Evolutionary conservation across 352 stramenopile species (phyloP), one percentile per base, ranked within the genome.

Genomic region (Phytophthora pisi): DNA sequence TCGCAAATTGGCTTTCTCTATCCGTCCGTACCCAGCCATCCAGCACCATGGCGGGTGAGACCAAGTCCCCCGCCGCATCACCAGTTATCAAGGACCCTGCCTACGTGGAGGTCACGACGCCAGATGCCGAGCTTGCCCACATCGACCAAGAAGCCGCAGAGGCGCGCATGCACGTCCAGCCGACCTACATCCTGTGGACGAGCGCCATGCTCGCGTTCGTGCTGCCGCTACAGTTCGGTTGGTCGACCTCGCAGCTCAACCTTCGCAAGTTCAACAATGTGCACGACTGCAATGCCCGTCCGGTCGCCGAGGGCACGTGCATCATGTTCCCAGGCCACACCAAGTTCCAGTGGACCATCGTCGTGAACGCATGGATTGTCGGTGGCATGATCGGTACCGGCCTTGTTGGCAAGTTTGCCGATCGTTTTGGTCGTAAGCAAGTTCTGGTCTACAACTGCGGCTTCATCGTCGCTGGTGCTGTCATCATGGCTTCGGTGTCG

Each of bases 311-410:
- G 16, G 75, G 65, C 40, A 80, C 70, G 11, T 86, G 77, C 57
- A 70, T 83, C 49, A 77, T 86, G 62, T 86, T 86, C 51, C 66
- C 77, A 0, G 70, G 68, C 4, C 77, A 86, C 63, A 72, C 74
- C 20, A 77, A 79, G 50, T 71, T 72, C 38, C 60, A 85, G 49
- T 85, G 77, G 77, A 84, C 74, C 8, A 63, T 84, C 31, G 68
- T 80, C 26, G 71, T 82, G 23, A 82, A 83, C 31, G 79, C 79
- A 2, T 88, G 77, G 79, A 77, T 88, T 56, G 45, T 85, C 28
- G 79, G 79, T 26, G 77, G 72, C 13, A 83, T 81, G 66, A 61
- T 85, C 31, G 79, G 79, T 16, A 71, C 66, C 26, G 59, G 70
- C n/a, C 36, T 72, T 36, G 69, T 77, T 9, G 76, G 72, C 24